phyloP scores from a whole-genome alignment of 257 asterid genomes.

The Sherardia arvensis region DNA sequence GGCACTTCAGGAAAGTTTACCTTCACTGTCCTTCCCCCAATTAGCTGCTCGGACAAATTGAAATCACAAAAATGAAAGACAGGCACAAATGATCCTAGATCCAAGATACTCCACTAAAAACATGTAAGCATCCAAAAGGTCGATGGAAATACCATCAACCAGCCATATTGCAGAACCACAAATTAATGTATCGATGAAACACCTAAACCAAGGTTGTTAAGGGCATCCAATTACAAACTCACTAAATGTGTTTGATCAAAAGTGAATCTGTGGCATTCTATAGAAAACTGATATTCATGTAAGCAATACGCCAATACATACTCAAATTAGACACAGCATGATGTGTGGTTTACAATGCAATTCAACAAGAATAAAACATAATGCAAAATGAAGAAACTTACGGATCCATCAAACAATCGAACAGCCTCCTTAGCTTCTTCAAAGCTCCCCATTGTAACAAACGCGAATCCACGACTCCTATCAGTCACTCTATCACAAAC shows the following conservation, averaged over 20 bases:
- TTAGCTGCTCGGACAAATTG: constrained; percentile 38
- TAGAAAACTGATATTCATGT: too few species aligned
- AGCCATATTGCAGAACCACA: too few species aligned
- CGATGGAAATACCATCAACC: too few species aligned
- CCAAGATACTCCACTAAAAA: background rate
- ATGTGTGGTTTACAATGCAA: background rate
- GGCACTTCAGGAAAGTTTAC: constrained; percentile 98
- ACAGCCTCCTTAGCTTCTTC: constrained; percentile 86
- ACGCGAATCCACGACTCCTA: constrained; percentile 90
- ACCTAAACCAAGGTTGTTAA: too few species aligned
- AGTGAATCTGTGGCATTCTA: too few species aligned
- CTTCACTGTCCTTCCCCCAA: constrained; percentile 78
- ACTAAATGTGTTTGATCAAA: too few species aligned
- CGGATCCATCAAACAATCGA: constrained; percentile 78
- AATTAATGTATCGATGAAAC: too few species aligned
- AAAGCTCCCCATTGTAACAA: constrained; percentile 73
- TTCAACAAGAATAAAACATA: background rate
- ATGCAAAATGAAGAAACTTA: constrained; percentile 31
- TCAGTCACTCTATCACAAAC: constrained; percentile 75
- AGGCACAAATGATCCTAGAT: background rate
- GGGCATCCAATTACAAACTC: too few species aligned
- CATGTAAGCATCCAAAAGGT: too few species aligned
- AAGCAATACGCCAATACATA: too few species aligned
- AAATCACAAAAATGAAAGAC: background rate
- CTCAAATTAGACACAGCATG: background rate